These are phyloP conservation scores for Paraphysoderma sedebokerense DNA, from an alignment of 371 early-diverging fungal genomes.

Conservation along the genomic window DNA sequence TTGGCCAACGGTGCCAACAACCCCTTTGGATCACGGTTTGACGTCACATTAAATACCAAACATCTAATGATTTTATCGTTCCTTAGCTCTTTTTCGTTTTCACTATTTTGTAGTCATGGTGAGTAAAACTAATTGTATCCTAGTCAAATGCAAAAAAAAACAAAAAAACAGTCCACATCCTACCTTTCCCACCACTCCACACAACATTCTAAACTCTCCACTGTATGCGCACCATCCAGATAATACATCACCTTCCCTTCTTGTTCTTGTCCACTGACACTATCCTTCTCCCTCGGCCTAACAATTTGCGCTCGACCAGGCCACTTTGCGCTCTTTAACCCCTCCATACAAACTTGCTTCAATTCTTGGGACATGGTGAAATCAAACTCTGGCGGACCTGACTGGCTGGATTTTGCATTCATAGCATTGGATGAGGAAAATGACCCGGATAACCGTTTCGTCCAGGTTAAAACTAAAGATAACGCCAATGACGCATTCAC, in stretches of 20 bases:
- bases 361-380: not conserved
- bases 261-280: conserved; percentile 15
- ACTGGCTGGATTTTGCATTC: not conserved
- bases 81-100: conserved; percentile 2
- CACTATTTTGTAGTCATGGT: not conserved
- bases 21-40: conserved; percentile 45
- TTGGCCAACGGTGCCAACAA: conserved; percentile 20
- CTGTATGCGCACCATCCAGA: conserved; percentile 90
- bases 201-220: conserved; percentile 67
- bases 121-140: not conserved
- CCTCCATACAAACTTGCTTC: conserved; percentile 18
- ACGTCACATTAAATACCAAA: conserved; percentile 75
- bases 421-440: not conserved
- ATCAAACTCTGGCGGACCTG: not conserved
- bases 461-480: not conserved
- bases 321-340: conserved; percentile 53
- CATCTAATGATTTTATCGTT: too few species aligned
- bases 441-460: not conserved
- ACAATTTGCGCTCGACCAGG: conserved; percentile 86
- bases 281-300: too few species aligned
- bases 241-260: conserved; percentile 34
- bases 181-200: conserved; percentile 48
- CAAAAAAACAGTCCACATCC: conserved; percentile 1
- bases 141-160: not conserved
- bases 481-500: not conserved